Base-by-base conservation (phyloP, 148 eudicot species). In the Pouteria glomerata region DNA sequence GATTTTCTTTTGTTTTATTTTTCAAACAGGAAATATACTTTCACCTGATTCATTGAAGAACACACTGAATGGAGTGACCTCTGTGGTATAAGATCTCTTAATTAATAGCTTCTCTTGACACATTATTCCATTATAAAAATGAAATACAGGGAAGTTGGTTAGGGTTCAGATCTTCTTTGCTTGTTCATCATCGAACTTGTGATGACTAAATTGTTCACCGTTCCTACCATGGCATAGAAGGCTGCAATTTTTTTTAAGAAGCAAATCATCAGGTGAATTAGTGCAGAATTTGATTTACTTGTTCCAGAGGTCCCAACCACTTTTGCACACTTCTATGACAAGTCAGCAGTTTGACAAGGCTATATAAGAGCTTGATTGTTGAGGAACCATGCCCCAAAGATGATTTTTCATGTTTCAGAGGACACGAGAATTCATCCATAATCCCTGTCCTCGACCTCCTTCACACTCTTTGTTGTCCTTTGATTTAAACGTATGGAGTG, bases 41-140 rank as follows among this genome's bases (percentile, higher is more conserved):
- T 66, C 77, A 41, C 81, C 87, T 14, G 91, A 87, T 56, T 81
- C 89, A 21, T 63, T 81, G 47, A 83, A 83, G 76, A 85, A 83
- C 58, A 84, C 87, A 70, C 69, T 87, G 75, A 72, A 72, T 71
- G 91, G 91, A 78, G 91, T 85, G 76, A 85, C 87, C 72, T 85
- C 87, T 73, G 84, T 87, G 77, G 91, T 87, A 87, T 41, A 24
- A 26, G 56, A 62, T 59, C 35, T 37, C 27, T 69, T 30, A 16
- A 37, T 57, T 27, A 67, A 82, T 57, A 56, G 4, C 30, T 16
- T 69, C 19, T 55, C 0, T 34, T 53, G 8, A 27, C 8, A 19
- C 35, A 47, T 48, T 27, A 50, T 52, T 66, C 35, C 41, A 30
- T 23, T 33, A 19, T 52, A 48, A 14, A n/a, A 16, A 31, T 27